Evolutionary conservation across 306 rosid genomes (phyloP).

Genomic region (Trichosanthes cucumerina): DNA sequence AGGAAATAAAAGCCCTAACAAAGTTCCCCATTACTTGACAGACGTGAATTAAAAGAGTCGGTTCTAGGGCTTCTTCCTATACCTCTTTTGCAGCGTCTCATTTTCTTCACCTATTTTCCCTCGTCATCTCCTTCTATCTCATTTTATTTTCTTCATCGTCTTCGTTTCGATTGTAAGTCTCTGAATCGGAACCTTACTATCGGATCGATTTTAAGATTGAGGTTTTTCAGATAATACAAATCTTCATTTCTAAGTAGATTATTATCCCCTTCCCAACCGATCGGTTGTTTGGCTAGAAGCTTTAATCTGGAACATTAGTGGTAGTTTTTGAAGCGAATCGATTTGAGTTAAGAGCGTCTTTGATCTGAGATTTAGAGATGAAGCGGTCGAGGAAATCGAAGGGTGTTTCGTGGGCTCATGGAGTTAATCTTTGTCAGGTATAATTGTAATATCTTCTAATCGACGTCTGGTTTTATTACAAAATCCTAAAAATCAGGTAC

Average conservation of each 20-base stretch:
- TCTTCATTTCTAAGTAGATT: conserved; percentile 6
- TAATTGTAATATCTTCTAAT: conserved; percentile 27
- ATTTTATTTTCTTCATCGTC: not conserved
- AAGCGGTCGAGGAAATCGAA: conserved; percentile 62
- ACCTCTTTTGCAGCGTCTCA: not conserved
- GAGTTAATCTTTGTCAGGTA: conserved; percentile 71
- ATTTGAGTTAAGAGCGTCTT: conserved; percentile 14
- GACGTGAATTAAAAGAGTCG: not conserved
- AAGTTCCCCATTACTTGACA: not conserved
- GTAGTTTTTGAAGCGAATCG: not conserved
- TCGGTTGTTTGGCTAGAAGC: not conserved
- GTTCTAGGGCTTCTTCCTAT: not conserved
- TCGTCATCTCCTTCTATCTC: not conserved
- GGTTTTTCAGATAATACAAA: not conserved
- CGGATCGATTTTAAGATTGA: not conserved
- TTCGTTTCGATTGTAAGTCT: not conserved
- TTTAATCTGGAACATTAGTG: conserved; percentile 8
- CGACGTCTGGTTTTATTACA: conserved; percentile 6
- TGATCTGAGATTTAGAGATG: conserved; percentile 45
- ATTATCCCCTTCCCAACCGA: not conserved
- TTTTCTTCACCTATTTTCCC: not conserved
- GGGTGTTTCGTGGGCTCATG: conserved; percentile 64
- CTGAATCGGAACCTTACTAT: not conserved
- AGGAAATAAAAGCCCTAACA: not conserved
- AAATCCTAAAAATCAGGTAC: not conserved